phyloP scores from a whole-genome alignment of 2,329 filamentous ascomycete species.

The Esteya vermicola region DNA sequence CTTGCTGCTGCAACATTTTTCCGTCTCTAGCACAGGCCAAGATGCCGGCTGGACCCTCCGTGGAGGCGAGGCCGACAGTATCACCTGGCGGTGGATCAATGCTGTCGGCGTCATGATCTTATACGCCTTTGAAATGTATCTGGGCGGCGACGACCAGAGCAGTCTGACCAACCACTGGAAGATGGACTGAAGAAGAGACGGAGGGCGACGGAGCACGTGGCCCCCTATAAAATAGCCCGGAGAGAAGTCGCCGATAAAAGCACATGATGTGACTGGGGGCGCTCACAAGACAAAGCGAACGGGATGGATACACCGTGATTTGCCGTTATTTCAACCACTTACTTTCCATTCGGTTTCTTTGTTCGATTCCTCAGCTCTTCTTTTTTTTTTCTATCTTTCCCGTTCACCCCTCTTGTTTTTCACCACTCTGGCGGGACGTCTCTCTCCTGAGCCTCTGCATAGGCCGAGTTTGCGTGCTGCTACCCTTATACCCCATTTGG shows the following conservation, averaged over 20 bases:
- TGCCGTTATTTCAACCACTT: too few relatives aligned
- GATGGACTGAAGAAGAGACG: constrained; percentile 53
- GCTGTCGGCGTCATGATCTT: constrained; percentile 76
- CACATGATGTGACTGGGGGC: too few relatives aligned
- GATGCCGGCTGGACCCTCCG: constrained; percentile 68
- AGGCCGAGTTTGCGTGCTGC: constrained; percentile 22
- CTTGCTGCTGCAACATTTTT: constrained; percentile 88
- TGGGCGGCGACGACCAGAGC: constrained; percentile 70
- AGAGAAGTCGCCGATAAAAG: too few relatives aligned
- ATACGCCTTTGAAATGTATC: constrained; percentile 80
- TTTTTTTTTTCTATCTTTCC: background rate
- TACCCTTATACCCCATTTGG: constrained; percentile 2
- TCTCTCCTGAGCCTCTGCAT: too few relatives aligned
- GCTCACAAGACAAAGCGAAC: too few relatives aligned
- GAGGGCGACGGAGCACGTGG: background rate
- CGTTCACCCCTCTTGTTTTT: too few relatives aligned
- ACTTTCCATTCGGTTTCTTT: background rate
- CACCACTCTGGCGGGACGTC: too few relatives aligned
- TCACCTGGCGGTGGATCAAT: constrained; percentile 89
- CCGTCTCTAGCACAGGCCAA: constrained; percentile 48
- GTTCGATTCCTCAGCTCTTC: background rate
- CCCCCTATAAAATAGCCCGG: too few relatives aligned
- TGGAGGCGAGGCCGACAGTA: constrained; percentile 68
- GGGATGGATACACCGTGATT: too few relatives aligned
- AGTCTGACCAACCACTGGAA: constrained; percentile 77